phyloP scores from a whole-genome alignment of 2,329 filamentous ascomycete species.

The Apiospora kogelbergensis region DNA sequence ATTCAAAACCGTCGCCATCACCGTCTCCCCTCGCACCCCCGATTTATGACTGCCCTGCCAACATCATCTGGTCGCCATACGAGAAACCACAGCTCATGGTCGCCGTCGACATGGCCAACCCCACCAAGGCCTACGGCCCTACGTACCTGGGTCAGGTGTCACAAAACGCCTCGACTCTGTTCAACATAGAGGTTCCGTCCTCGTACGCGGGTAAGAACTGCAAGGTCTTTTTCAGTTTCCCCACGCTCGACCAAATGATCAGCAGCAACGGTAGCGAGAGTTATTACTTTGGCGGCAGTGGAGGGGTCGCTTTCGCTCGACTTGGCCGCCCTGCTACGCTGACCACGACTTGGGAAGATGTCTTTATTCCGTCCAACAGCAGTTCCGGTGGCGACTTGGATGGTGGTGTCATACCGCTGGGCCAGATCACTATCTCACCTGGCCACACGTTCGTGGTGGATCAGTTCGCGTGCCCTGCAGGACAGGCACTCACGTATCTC shows the following conservation, averaged over 20 bases:
- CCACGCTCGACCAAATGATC: constrained; percentile 55
- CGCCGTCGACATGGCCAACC: constrained; percentile 54
- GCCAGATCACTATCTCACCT: constrained; percentile 42
- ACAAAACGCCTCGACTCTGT: constrained; percentile 55
- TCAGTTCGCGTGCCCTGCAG: constrained; percentile 53
- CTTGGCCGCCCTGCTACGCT: constrained; percentile 45
- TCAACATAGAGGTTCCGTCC: constrained; percentile 67
- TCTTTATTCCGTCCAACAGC: constrained; percentile 33
- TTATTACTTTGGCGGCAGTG: constrained; percentile 53
- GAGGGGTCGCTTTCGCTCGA: constrained; percentile 49
- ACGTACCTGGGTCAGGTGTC: constrained; percentile 57
- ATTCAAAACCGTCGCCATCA: too few relatives aligned
- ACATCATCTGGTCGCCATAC: background rate
- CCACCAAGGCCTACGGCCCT: constrained; percentile 52
- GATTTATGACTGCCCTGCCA: background rate
- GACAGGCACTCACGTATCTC: constrained; percentile 49
- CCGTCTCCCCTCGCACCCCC: background rate
- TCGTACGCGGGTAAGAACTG: constrained; percentile 57
- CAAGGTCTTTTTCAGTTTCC: constrained; percentile 65
- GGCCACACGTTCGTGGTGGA: constrained; percentile 55
- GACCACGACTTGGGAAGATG: constrained; percentile 53
- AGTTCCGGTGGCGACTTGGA: constrained; percentile 14
- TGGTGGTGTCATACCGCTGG: constrained; percentile 34
- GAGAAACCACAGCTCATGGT: constrained; percentile 38
- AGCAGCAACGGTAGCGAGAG: constrained; percentile 34